Base-by-base conservation (phyloP, 139 green algal species). In the Coelastrella sp. region DNA sequence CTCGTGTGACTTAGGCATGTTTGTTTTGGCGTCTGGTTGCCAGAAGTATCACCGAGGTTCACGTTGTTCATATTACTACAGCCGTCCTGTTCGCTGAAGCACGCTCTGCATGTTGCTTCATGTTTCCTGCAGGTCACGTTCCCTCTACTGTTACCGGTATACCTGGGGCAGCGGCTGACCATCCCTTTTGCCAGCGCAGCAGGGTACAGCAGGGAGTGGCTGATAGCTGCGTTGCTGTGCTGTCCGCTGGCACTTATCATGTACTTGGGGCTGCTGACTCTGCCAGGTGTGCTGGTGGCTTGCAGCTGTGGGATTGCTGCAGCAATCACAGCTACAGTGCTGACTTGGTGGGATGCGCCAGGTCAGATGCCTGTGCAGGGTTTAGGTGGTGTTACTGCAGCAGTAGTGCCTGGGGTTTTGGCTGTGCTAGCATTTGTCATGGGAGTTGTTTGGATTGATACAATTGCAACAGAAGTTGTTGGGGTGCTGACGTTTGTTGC, bases 401-500 rank as follows among this genome's bases (percentile, higher is more conserved):
- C 83, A 92, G 64, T 86, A 13, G 75, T 86, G 77, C 88, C 88
- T 8, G 88, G 80, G 3, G 71, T 75, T 11, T 22, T 94, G 4
- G 57, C 85, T 2, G 86, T 93, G 74, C 66, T 84, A 1, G 96
- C 96, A 3, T 97, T 98, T 87, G 92, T 93, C 56, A 93, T 98
- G 85, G 97, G 97, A 0, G 95, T 97, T 17, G 90, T 97, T 68
- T 99, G 97, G 97, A 98, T 99, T 73, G 92, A 95, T 79, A 89
- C 91, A 5, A 54, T 92, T n/a, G 92, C 92, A 5, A 83, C 85
- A 14, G 94, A 98, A 93, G 92, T 98, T 3, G 97, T 98, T 47
- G 95, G 92, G 74, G 32, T 97, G 66, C 86, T 99, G 4, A 87
- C 93, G 0, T 96, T 97, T 71, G 82, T 97, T 7, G 95, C 94